These are phyloP conservation scores for Cladophialophora exuberans DNA, from an alignment of 2,329 filamentous ascomycete species.

Conservation along the genomic window DNA sequence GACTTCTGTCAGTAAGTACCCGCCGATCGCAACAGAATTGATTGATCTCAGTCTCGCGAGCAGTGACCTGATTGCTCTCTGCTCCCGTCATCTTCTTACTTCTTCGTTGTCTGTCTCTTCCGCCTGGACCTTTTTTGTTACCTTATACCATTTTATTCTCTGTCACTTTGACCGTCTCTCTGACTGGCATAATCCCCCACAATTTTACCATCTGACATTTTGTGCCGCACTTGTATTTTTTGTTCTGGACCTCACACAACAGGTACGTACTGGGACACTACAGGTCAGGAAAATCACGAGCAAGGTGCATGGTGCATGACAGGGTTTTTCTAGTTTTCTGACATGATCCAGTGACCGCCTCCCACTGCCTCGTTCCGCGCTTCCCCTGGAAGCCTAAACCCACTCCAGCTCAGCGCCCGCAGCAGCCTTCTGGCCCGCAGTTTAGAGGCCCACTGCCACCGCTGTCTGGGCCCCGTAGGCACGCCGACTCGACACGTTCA, in stretches of 20 bases:
- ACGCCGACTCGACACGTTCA: constrained; percentile 2
- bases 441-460: constrained; percentile 5
- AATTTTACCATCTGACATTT: constrained; percentile 17
- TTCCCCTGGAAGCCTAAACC: constrained; percentile 13
- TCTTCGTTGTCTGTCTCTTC: constrained; percentile 12
- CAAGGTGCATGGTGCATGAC: constrained; percentile 2
- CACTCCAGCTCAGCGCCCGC: constrained; percentile 8
- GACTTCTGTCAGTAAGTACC: too few species aligned
- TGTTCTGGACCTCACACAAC: neutral
- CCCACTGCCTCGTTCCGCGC: constrained; percentile 13
- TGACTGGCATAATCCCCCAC: constrained; percentile 1
- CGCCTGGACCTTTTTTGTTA: neutral
- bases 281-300: too few species aligned
- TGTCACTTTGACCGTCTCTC: too few species aligned
- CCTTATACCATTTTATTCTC: neutral
- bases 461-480: neutral
- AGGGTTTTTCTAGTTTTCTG: neutral
- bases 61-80: neutral
- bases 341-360: constrained; percentile 17
- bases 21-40: neutral
- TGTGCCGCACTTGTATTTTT: constrained; percentile 15
- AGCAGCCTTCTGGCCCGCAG: neutral
- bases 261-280: constrained; percentile 12
- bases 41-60: too few species aligned
- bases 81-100: neutral